A percentile compares a stretch with the other conserved stretches of the same genome.
These are phyloP conservation scores for Blyttiomyces sp. DNA, from an alignment of 371 early-diverging fungal species.

Conservation along the genomic window DNA sequence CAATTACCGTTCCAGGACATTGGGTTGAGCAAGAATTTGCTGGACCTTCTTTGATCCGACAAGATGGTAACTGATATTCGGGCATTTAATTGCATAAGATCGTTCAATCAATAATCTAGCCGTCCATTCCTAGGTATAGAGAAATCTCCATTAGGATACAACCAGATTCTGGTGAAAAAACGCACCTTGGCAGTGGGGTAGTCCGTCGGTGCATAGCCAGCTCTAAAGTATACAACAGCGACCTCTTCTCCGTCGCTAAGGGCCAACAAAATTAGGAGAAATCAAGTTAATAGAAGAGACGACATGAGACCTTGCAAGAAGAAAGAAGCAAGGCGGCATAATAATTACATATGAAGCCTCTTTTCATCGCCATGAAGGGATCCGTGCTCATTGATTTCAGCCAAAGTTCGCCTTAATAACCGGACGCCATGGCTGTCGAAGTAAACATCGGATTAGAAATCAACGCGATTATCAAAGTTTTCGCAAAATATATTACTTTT, in stretches of 20 bases:
- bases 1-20: conserved; percentile 69
- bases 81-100: conserved; percentile 84
- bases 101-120: conserved; percentile 79
- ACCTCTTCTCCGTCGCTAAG: conserved; percentile 67
- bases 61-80: conserved; percentile 88
- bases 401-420: conserved; percentile 63
- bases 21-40: conserved; percentile 82
- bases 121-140: conserved; percentile 72
- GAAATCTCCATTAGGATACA: neutral
- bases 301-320: neutral
- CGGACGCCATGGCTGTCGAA: conserved; percentile 66
- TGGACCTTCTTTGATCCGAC: conserved; percentile 95
- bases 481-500: conserved; percentile 49
- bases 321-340: neutral
- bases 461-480: too few species aligned
- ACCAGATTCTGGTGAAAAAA: neutral
- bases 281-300: neutral
- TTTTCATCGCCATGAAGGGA: conserved; percentile 53
- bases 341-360: conserved; percentile 58
- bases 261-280: neutral
- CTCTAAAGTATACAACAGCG: conserved; percentile 87
- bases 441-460: too few species aligned
- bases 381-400: conserved; percentile 60
- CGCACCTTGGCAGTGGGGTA: conserved; percentile 66
- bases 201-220: conserved; percentile 90